Percentiles rank a stretch among this genome's conserved stretches.
Conservation (phyloP, 2,329 filamentous ascomycete genomes). For the Alternaria dauci region DNA sequence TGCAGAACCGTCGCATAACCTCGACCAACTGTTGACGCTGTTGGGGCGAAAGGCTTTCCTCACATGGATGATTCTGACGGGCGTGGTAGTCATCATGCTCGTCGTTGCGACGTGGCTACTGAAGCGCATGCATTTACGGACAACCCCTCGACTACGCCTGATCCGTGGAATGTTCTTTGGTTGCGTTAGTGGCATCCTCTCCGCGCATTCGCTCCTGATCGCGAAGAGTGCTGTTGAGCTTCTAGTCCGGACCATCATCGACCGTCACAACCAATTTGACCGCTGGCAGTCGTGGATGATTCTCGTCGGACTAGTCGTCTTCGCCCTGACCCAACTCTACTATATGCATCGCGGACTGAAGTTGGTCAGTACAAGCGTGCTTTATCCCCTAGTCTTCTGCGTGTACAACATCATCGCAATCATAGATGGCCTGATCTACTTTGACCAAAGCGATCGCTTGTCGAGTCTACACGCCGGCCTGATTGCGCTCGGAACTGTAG, state of each 20-base stretch:
- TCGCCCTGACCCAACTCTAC: slow-evolving; percentile 91
- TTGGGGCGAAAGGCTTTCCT: slow-evolving; percentile 79
- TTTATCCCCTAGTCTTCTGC: slow-evolving; percentile 98
- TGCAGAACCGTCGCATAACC: slow-evolving; percentile 86
- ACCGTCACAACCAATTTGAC: slow-evolving; percentile 90
- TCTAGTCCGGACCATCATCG: slow-evolving; percentile 83
- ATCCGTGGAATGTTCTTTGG: slow-evolving; percentile 87
- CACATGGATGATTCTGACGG: slow-evolving; percentile 86
- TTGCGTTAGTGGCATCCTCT: slow-evolving; percentile 86
- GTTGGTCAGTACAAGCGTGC: slow-evolving; percentile 90
- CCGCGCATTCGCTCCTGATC: slow-evolving; percentile 89
- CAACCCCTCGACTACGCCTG: slow-evolving; percentile 73
- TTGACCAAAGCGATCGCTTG: slow-evolving; percentile 84
- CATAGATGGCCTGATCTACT: slow-evolving; percentile 95
- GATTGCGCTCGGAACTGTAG: slow-evolving; percentile 84
- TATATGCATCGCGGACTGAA: slow-evolving; percentile 94
- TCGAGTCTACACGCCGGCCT: slow-evolving; percentile 77
- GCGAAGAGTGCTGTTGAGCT: slow-evolving; percentile 97
- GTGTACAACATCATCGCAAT: slow-evolving; percentile 99
- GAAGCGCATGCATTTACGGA: slow-evolving; percentile 50
- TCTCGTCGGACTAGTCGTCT: slow-evolving; percentile 77
- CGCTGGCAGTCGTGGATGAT: slow-evolving; percentile 96
- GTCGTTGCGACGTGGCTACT: slow-evolving; percentile 59
- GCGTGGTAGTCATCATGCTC: slow-evolving; percentile 74
- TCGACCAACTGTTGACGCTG: slow-evolving; percentile 81